These are phyloP conservation scores for Cercophora samala DNA, from an alignment of 495 filamentous ascomycete species.

Conservation along the genomic window DNA sequence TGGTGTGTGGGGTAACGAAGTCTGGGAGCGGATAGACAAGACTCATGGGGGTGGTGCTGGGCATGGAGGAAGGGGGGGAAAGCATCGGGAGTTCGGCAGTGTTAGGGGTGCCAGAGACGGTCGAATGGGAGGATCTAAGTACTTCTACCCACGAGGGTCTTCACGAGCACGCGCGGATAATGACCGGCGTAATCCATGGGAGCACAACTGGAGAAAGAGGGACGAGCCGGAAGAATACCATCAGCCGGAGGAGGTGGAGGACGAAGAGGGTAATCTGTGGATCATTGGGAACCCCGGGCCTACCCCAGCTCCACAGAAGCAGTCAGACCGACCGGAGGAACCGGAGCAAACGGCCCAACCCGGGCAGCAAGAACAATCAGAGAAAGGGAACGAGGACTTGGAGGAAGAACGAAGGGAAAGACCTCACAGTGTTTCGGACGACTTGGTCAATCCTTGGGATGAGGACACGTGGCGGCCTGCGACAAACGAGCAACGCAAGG, in stretches of 20 bases:
- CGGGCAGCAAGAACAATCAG: neutral
- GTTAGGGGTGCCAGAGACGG: neutral
- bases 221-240: neutral
- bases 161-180: neutral
- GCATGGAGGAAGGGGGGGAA: neutral
- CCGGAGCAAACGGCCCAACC: neutral
- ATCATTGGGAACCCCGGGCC: neutral
- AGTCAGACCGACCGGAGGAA: neutral
- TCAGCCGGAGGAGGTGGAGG: neutral
- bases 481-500: neutral
- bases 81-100: neutral
- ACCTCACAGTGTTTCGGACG: constrained; percentile 2
- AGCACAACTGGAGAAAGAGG: neutral
- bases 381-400: neutral
- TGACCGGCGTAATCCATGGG: neutral
- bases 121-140: neutral
- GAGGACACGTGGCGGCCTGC: constrained; percentile 9
- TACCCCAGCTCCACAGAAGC: neutral
- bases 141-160: neutral
- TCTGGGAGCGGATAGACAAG: neutral
- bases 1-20: neutral
- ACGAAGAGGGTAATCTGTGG: neutral
- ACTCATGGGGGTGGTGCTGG: neutral
- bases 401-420: constrained; percentile 3
- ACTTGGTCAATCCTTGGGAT: constrained; percentile 9